Percentiles rank a stretch among this genome's conserved stretches.
Evolutionary conservation across 176 grass and related monocot species (phyloP).

Genomic region (barley (Hordeum vulgare)): MorexV3_pseudomolecules_assembly NC_058519.1:653957381-653957880

Average conservation of each 20-base stretch:
- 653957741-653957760: conserved; percentile 28
- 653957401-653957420: conserved; percentile 29
- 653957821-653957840: conserved; percentile 71
- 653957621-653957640: background rate
- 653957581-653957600: conserved; percentile 46
- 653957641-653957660: background rate
- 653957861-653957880: conserved; percentile 26
- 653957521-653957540: conserved; percentile 53
- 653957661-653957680: conserved; percentile 7
- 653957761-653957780: conserved; percentile 32
- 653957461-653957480: conserved; percentile 99
- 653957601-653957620: conserved; percentile 10
- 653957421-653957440: conserved; percentile 61
- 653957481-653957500: conserved; percentile 33
- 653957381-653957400: conserved; percentile 26
- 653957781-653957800: conserved; percentile 24
- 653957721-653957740: conserved; percentile 51
- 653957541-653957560: conserved; percentile 6
- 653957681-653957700: conserved; percentile 22
- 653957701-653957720: conserved; percentile 59
- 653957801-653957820: conserved; percentile 25
- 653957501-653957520: conserved; percentile 33
- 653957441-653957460: conserved; percentile 82
- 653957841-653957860: conserved; percentile 34
- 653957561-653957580: conserved; percentile 53